These are phyloP conservation scores for Annulohypoxylon truncatum DNA, from an alignment of 2,329 filamentous ascomycete genomes.

Conservation along the genomic window DNA sequence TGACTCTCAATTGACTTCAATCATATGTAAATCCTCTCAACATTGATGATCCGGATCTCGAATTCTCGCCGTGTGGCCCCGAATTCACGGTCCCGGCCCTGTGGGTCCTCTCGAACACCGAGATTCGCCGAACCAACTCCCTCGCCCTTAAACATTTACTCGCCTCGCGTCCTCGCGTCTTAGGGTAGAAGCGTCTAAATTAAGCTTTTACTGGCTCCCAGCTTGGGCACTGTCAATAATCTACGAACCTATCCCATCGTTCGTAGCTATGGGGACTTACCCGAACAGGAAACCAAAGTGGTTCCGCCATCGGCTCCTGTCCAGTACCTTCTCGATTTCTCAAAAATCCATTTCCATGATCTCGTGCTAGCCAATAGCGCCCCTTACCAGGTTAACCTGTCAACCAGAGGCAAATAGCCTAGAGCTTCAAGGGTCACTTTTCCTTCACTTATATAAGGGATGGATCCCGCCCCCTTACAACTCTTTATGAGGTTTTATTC, in stretches of 20 bases:
- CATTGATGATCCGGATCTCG: conserved; percentile 15
- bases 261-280: conserved; percentile 32
- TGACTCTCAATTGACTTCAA: conserved; percentile 1
- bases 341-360: conserved; percentile 20
- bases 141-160: conserved; percentile 19
- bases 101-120: conserved; percentile 37
- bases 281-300: conserved; percentile 29
- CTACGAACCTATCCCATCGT: conserved; percentile 28
- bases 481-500: conserved; percentile 17
- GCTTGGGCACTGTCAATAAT: conserved; percentile 19
- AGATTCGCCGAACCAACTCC: conserved; percentile 40
- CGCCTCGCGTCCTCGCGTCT: conserved; percentile 15
- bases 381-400: conserved; percentile 4
- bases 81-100: conserved; percentile 34
- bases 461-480: conserved; percentile 27
- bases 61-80: conserved; percentile 34
- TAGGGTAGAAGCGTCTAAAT: conserved; percentile 20
- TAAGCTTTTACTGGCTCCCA: conserved; percentile 30
- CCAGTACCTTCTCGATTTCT: conserved; percentile 35
- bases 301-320: conserved; percentile 36
- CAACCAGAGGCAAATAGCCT: conserved; percentile 19
- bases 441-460: conserved; percentile 36
- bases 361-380: conserved; percentile 24
- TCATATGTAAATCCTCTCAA: background rate
- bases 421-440: conserved; percentile 15